Evolutionary conservation across 169 alveolate species (phyloP), one percentile per base, ranked within the genome.

Genomic region (Plasmodium cynomolgi): DNA sequence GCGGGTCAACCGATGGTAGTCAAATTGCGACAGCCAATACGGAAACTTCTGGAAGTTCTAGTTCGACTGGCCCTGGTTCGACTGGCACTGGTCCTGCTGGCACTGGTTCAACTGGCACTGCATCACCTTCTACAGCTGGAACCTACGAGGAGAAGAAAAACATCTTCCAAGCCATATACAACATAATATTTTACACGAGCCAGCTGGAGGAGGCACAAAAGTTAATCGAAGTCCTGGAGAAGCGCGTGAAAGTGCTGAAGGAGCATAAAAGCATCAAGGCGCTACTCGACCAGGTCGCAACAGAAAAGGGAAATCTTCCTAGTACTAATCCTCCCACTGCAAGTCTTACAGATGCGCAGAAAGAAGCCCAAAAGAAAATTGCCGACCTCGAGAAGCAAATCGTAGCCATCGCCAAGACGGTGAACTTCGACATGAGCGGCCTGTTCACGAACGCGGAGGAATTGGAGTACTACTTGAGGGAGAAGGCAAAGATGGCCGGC

Each of bases 401-500:
- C 29, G 39, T 54, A 41, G 81, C 80, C 8, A 86, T 86, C 23
- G 93, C 93, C 26, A 86, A 86, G 8, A 86, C 80, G 39, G 72
- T 86, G 31, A 50, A 50, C 79, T 77, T 86, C 56, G 31, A 86
- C 13, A 54, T 86, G 37, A 86, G 50, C 9, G 81, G 93, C 13
- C 20, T 86, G 44, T 75, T 86, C 71, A 56, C 81, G 5, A 72
- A 86, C 44, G 41, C 86, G 13, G 29, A 47, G 26, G 93, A 86
- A 77, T 86, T 77, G 31, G 93, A 86, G n/a, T 86, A 75, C 13
- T 86, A 75, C 54, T 47, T 75, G 81, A 74, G 85, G 81, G 93
- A 86, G 71, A 86, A 86, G 72, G 71, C n/a, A 47, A 86, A 86
- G 39, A 23, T 47, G 33, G n/a, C 54, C 0, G 37, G 33, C 1